Evolutionary conservation across 164 flowering plant species (phyloP), one percentile per base, ranked within the genome.

Genomic region (Nymphaea thermarum): DNA sequence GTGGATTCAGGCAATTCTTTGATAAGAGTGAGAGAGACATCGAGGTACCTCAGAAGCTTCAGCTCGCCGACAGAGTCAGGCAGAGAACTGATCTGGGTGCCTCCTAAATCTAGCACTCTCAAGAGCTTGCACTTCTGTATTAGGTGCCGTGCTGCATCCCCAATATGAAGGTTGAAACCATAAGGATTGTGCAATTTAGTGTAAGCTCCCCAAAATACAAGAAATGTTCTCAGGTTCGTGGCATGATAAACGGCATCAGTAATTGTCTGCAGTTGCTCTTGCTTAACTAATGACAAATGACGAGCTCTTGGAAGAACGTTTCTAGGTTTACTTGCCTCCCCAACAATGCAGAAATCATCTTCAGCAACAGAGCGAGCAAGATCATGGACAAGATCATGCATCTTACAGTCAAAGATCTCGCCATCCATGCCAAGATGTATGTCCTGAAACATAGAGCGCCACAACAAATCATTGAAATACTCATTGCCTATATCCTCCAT

Each of bases 1-100:
- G 74, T 6, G 6, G 80, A 74, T 3, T 69, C 45, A 42, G 84
- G 72, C 43, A 70, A 42, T 43, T 59, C 7, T 14, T 59, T 57
- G 41, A 70, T 44, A 7, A 5, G 3, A 6, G 68, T 55, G 4
- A 17, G 2, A 44, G 68, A 65, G 41, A 70, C 60, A 11, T 65
- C 44, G 12, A 65, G 68, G 55, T 70, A 65, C 65, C 65, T 60
- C 14, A 70, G 60, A 59, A 43, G 65, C 43, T 43, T 65, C 60
- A 70, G 18, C 5, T 60, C 61, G 10, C 44, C 65, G 15, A 70
- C 41, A 4, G 72, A 57, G 15, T 42, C 44, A 2, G 72, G 43
- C 68, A 70, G 44, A 42, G 25, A 45, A 43, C 43, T 8, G 53
- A 70, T 16, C 18, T 55, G 16, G 18, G 51, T 15, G 3, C n/a